A percentile compares a stretch with the other conserved stretches of the same genome.
These are phyloP conservation scores for Taiozyma sp. DNA, from an alignment of 1,139 yeast species.

Conservation along the genomic window DNA sequence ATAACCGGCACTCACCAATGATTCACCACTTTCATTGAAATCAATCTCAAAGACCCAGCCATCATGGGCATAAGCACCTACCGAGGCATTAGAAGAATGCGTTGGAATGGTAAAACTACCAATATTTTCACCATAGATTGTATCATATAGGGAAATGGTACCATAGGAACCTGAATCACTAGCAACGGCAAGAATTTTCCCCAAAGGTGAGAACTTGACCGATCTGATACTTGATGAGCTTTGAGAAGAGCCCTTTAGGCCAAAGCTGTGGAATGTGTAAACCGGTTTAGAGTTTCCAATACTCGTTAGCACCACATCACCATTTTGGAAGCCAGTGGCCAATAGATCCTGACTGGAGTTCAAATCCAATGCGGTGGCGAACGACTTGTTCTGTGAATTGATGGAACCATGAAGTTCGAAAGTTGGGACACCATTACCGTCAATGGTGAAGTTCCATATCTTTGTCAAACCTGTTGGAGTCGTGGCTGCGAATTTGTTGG, in stretches of 20 bases:
- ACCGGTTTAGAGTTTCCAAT: constrained; percentile 58
- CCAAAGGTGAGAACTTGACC: constrained; percentile 70
- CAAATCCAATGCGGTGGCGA: constrained; percentile 56
- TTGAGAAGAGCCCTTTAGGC: constrained; percentile 32
- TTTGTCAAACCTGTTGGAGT: constrained; percentile 50
- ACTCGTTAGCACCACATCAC: constrained; percentile 69
- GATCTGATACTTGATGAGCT: constrained; percentile 57
- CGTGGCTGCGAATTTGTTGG: constrained; percentile 49
- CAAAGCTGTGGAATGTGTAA: constrained; percentile 59
- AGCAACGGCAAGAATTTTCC: constrained; percentile 74
- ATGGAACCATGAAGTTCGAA: constrained; percentile 31
- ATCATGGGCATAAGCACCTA: constrained; percentile 79
- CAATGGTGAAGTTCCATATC: constrained; percentile 36
- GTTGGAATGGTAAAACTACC: constrained; percentile 68
- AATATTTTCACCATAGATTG: constrained; percentile 79
- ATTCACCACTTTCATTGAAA: constrained; percentile 74
- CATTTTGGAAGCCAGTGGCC: constrained; percentile 83
- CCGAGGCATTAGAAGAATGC: constrained; percentile 44
- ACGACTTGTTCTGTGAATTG: constrained; percentile 33
- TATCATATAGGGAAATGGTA: constrained; percentile 74
- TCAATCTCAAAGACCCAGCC: constrained; percentile 83
- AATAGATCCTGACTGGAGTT: constrained; percentile 41
- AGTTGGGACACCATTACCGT: constrained; percentile 21
- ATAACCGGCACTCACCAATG: constrained; percentile 70
- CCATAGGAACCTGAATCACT: constrained; percentile 78